phyloP scores from a whole-genome alignment of 2,329 filamentous ascomycete genomes.

The Fusarium zealandicum region DNA sequence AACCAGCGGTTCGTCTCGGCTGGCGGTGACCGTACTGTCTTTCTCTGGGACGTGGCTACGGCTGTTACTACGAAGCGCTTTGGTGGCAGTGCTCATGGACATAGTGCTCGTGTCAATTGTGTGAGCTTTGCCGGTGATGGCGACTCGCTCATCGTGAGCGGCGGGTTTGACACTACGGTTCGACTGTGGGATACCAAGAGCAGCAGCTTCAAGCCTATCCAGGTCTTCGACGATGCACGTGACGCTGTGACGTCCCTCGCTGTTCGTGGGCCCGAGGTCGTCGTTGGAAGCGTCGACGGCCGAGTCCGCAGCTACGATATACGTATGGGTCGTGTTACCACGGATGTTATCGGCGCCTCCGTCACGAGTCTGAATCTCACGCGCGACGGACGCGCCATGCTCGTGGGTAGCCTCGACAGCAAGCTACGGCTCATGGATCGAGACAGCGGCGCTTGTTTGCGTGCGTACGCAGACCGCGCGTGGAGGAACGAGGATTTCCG shows the following conservation, averaged over 20 bases:
- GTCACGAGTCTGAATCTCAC: conserved; percentile 81
- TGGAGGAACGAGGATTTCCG: conserved; percentile 74
- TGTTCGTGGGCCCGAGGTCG: conserved; percentile 63
- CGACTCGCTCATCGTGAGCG: conserved; percentile 75
- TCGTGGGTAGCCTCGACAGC: conserved; percentile 80
- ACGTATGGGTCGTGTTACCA: conserved; percentile 72
- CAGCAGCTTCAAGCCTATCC: conserved; percentile 67
- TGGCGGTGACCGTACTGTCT: conserved; percentile 89
- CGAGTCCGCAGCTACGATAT: conserved; percentile 83
- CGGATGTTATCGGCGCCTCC: conserved; percentile 72
- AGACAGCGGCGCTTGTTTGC: conserved; percentile 73
- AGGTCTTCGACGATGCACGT: conserved; percentile 74
- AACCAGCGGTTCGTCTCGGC: conserved; percentile 88
- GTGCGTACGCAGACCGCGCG: conserved; percentile 68
- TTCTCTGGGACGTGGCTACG: conserved; percentile 91
- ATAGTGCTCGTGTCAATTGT: conserved; percentile 77
- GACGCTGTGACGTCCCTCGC: conserved; percentile 68
- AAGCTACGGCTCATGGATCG: conserved; percentile 83
- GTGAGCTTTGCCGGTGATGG: conserved; percentile 80
- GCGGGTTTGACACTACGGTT: conserved; percentile 78
- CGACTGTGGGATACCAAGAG: conserved; percentile 76
- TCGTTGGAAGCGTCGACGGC: conserved; percentile 85
- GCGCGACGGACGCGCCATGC: conserved; percentile 74
- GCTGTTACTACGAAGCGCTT: conserved; percentile 81
- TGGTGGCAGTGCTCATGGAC: conserved; percentile 65